These are phyloP conservation scores for Alternaria panax DNA, from an alignment of 2,329 filamentous ascomycete species.

Conservation along the genomic window DNA sequence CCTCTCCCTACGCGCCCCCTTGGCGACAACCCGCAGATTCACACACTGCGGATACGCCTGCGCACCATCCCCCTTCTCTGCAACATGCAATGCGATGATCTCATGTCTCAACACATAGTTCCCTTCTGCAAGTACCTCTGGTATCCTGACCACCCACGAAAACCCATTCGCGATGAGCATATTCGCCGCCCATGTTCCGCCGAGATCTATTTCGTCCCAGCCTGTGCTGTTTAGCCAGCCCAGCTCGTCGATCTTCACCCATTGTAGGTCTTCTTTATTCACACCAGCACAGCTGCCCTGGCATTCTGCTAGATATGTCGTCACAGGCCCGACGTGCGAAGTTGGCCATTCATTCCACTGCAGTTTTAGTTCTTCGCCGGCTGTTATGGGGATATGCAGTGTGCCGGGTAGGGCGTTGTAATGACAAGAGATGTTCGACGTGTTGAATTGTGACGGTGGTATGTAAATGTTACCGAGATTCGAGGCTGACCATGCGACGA, in stretches of 20 bases:
- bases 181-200: constrained; percentile 43
- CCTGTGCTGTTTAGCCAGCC: constrained; percentile 37
- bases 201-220: constrained; percentile 16
- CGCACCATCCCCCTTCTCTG: constrained; percentile 53
- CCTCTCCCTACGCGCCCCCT: constrained; percentile 50
- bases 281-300: constrained; percentile 29
- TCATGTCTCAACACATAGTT: constrained; percentile 64
- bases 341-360: constrained; percentile 58
- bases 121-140: constrained; percentile 51
- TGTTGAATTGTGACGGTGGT: not conserved
- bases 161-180: constrained; percentile 53
- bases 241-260: constrained; percentile 44
- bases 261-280: constrained; percentile 30
- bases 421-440: not conserved
- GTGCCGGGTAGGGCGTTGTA: constrained; percentile 6
- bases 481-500: not conserved
- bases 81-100: constrained; percentile 57
- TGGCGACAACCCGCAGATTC: constrained; percentile 54
- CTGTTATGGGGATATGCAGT: constrained; percentile 61
- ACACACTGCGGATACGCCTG: constrained; percentile 62
- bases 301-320: constrained; percentile 44
- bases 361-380: constrained; percentile 62
- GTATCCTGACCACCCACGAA: constrained; percentile 56
- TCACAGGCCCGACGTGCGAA: constrained; percentile 36
- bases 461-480: not conserved